These are phyloP conservation scores for Adansonia madagascariensis DNA, from an alignment of 441 rosid species.

Conservation along the genomic window DNA sequence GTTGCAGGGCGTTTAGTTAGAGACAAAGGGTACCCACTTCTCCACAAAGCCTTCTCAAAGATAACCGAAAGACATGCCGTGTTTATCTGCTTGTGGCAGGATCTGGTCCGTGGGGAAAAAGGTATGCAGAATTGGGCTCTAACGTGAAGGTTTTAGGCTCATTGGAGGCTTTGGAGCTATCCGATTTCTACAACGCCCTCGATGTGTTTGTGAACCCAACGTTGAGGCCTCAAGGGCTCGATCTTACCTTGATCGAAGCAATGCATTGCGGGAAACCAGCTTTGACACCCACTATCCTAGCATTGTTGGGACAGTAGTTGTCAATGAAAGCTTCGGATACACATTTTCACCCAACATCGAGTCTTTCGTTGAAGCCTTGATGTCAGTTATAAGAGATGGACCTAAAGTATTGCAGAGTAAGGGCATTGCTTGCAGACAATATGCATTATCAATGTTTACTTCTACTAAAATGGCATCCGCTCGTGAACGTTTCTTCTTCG, in stretches of 20 bases:
- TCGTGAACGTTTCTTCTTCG: conserved; percentile 74
- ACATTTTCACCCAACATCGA: conserved; percentile 70
- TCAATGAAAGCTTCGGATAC: conserved; percentile 55
- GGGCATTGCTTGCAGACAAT: conserved; percentile 51
- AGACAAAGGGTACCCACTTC: conserved; percentile 79
- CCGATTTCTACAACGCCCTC: not conserved
- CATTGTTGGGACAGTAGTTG: conserved; percentile 67
- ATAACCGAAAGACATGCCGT: conserved; percentile 42
- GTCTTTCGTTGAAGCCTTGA: conserved; percentile 63
- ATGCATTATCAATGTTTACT: conserved; percentile 60
- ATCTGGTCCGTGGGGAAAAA: conserved; percentile 36
- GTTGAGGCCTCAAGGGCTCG: conserved; percentile 60
- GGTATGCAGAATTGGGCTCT: not conserved
- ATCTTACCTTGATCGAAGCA: conserved; percentile 25
- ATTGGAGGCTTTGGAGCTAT: not conserved
- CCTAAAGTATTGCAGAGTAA: conserved; percentile 45
- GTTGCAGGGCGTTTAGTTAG: conserved; percentile 75
- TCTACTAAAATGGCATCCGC: conserved; percentile 70
- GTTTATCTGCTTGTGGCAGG: conserved; percentile 67
- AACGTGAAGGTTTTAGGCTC: not conserved
- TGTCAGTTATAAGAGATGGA: conserved; percentile 54
- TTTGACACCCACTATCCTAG: conserved; percentile 67
- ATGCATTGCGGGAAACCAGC: conserved; percentile 77
- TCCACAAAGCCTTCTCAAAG: conserved; percentile 56
- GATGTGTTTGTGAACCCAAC: conserved; percentile 54